phyloP scores from a whole-genome alignment of 345 rosid genomes.

The Sonneratia caseolaris region DNA sequence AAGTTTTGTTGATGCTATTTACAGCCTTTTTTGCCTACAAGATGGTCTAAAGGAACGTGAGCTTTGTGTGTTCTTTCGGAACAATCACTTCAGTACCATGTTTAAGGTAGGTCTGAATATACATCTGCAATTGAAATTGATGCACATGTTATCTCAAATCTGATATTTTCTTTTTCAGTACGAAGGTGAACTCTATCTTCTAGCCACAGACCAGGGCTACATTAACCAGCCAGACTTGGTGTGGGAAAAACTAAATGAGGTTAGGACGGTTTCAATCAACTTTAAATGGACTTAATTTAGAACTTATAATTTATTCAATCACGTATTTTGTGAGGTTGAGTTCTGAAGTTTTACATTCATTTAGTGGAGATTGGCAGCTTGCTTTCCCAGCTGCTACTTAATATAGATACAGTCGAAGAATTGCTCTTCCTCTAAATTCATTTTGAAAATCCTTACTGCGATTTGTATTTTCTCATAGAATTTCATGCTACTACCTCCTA shows the following conservation, averaged over 20 bases:
- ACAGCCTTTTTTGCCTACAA: slow-evolving; percentile 83
- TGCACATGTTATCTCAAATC: neutral
- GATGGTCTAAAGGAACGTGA: slow-evolving; percentile 92
- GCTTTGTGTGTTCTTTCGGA: slow-evolving; percentile 92
- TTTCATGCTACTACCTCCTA: no score
- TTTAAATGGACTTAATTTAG: neutral
- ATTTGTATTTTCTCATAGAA: no score
- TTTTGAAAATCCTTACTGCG: neutral
- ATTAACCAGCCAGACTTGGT: slow-evolving; percentile 87
- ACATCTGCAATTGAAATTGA: slow-evolving; percentile 1
- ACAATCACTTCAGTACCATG: slow-evolving; percentile 99
- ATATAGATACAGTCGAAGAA: neutral
- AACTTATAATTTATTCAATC: neutral
- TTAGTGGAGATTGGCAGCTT: neutral
- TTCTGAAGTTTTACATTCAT: neutral
- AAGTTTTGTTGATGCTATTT: slow-evolving; percentile 12
- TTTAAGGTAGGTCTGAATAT: slow-evolving; percentile 60
- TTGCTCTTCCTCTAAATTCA: neutral
- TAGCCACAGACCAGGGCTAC: slow-evolving; percentile 98
- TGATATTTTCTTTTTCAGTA: slow-evolving; percentile 42
- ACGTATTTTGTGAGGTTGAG: neutral
- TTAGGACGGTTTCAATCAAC: slow-evolving; percentile 14
- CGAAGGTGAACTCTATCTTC: slow-evolving; percentile 86
- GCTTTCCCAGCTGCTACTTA: neutral
- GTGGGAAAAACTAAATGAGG: slow-evolving; percentile 98